Conservation (phyloP, 192 early-diverging fungal species). For the Mortierella claussenii region DNA sequence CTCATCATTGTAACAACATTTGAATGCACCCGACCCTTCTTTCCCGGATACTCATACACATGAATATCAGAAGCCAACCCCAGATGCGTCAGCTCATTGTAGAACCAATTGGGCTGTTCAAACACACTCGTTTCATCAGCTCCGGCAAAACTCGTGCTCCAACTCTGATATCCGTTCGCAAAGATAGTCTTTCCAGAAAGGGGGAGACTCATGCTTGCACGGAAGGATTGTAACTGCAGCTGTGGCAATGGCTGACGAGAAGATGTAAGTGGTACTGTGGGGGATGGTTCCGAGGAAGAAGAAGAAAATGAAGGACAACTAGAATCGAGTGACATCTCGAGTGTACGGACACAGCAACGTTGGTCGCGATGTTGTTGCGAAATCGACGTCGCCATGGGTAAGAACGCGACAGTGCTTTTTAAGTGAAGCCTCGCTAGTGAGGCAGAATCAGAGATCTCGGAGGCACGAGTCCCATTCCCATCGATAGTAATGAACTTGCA, state of each 20-base stretch:
- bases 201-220: not conserved
- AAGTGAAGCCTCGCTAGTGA: too few species aligned
- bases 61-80: conserved; percentile 29
- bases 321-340: conserved; percentile 17
- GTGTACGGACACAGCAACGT: conserved; percentile 14
- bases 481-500: too few species aligned
- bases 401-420: not conserved
- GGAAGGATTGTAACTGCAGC: conserved; percentile 21
- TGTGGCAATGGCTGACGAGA: too few species aligned
- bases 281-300: not conserved
- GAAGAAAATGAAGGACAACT: not conserved
- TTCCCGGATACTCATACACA: conserved; percentile 55
- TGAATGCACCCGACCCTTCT: conserved; percentile 59
- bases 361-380: not conserved
- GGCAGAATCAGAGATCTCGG: too few species aligned
- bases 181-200: conserved; percentile 37
- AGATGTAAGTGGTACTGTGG: too few species aligned
- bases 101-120: conserved; percentile 51
- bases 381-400: conserved; percentile 8
- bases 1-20: conserved; percentile 58
- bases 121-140: conserved; percentile 47
- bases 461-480: too few species aligned
- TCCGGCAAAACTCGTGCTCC: conserved; percentile 53
- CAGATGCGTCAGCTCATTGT: conserved; percentile 16
- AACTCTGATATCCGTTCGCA: conserved; percentile 64